Base-by-base conservation (phyloP, 169 alveolate genomes). In the Theileria annulata region DNA sequence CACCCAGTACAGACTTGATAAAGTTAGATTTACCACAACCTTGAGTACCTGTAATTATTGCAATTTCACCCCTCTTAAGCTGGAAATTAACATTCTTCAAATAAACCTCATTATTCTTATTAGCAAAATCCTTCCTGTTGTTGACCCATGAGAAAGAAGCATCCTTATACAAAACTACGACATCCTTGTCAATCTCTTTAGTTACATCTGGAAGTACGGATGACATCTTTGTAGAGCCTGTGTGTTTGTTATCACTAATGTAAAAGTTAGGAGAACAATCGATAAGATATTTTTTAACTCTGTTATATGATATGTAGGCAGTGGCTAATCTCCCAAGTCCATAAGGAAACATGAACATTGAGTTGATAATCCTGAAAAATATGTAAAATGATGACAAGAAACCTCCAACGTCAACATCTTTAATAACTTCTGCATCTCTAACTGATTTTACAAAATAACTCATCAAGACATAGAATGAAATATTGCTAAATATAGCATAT, bases 261-360 rank as follows among this genome's bases (percentile, higher is more conserved):
- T 81, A 81, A 63, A 47, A 81, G 47, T 81, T 81, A 10, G 88
- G 88, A 0, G 88, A 66, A 48, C 85, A 81, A 9, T 31, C 71
- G 23, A 9, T 42, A 17, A 25, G 62, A 56, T 9, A 81, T 54
- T 25, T 56, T 2, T 56, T 42, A n/a, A 81, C 56, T 27, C 88
- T 64, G 21, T 71, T 51, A 10, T 21, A 15, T 12, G 88, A 73
- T 21, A 77, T 23, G 15, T 58, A 42, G 0, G 60, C 79, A 15
- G 59, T 74, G 1, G 66, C 74, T 8, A 73, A 9, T 15, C 35
- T 25, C 27, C 60, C 75, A 48, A 81, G 35, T 15, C 71, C 49
- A 35, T 47, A 56, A 2, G 76, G 88, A 15, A 81, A 12, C 42
- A 60, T 66, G 48, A 59, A 59, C 27, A 73, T 35, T 13, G 88